Evolutionary conservation across 352 stramenopile genomes (phyloP).

Genomic region (Phytophthora ramorum): DNA sequence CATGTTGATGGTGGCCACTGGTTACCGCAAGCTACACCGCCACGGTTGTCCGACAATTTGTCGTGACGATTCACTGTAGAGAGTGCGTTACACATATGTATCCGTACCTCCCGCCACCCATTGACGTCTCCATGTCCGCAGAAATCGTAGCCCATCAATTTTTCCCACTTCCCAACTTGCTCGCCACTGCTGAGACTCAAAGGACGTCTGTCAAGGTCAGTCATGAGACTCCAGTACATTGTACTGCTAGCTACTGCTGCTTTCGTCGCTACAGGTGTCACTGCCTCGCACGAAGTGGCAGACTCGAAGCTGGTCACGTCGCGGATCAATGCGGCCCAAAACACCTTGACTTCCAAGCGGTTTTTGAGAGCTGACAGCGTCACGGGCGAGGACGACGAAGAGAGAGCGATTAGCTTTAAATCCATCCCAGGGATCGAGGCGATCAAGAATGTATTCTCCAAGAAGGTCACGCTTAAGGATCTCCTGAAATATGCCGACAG

Average conservation of each 20-base stretch:
- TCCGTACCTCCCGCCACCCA: no score
- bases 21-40: no score
- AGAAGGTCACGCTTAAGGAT: conserved; percentile 4
- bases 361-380: conserved; percentile 2
- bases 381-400: neutral
- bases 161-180: no score
- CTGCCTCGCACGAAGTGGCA: neutral
- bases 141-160: no score
- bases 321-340: neutral
- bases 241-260: neutral
- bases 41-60: no score
- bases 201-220: neutral
- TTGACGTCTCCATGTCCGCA: no score
- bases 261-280: neutral
- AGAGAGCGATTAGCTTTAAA: conserved; percentile 6
- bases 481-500: conserved; percentile 4
- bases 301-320: neutral
- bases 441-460: conserved; percentile 1
- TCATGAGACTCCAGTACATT: conserved; percentile 3
- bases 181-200: no score
- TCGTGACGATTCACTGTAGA: no score
- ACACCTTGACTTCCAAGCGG: neutral
- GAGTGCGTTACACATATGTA: neutral
- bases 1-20: neutral
- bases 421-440: conserved; percentile 1